Base-by-base conservation (phyloP, 352 stramenopile genomes). In the Ophiocytium majus region DNA sequence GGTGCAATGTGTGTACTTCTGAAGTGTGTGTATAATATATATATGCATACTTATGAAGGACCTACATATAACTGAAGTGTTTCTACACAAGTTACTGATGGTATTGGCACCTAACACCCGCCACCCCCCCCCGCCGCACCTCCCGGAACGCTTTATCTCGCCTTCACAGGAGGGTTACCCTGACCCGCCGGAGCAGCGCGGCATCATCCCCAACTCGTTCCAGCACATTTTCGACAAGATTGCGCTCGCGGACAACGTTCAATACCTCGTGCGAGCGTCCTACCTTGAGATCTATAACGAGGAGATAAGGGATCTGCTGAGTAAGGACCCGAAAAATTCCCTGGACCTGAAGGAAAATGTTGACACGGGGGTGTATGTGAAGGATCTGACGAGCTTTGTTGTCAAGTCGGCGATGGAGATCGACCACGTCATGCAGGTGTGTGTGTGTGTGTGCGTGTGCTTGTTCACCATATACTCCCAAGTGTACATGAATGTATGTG, bases 281-380 rank as follows among this genome's bases (percentile, higher is more conserved):
- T 98, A 98, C 86, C 91, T 98, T 50, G 95, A 99, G 88, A 98
- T 98, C 83, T 98, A 99, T 91, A 98, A 98, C 88, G 96, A 99
- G 91, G 95, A 98, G 85, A 98, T 98, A 86, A 91, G 94, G 31
- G 96, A 99, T 83, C 91, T 99, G 10, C 89, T 99, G 43, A 92
- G 91, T 0, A 89, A 92, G 74, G 94, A 96, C 82, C 91, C 93
- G 0, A 94, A 95, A 82, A 95, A 94, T 57, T 90, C 92, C 50
- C 90, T 98, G 0, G 94, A 98, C 81, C 90, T 99, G 31, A 96
- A 98, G 86, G 96, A 99, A 87, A 97, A 95, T 63, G 84, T 95
- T 0, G 94, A 98, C 83, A 92, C 90, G n/a, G 96, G 96, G 50
- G 94, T 98, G 23, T 99, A 98, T 88, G 94, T 99, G 9, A 97